Conservation (phyloP, 1,284 basidiomycete species). For the Ustilago cynodontis region DNA sequence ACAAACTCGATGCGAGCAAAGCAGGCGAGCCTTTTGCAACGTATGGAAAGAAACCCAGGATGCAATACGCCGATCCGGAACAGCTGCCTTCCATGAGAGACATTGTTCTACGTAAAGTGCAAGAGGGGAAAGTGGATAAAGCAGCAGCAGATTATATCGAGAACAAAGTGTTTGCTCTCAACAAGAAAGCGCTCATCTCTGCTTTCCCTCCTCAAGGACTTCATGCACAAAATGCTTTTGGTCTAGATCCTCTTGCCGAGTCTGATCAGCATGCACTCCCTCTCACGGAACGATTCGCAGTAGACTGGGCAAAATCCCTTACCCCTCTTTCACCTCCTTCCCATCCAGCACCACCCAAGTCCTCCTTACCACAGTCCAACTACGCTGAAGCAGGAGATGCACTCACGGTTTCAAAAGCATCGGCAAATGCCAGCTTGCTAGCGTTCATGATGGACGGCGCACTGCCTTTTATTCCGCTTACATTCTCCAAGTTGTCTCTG, state of each 20-base stretch:
- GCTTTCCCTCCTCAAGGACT: conserved; percentile 28
- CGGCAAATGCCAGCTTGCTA: conserved; percentile 35
- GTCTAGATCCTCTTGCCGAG: conserved; percentile 27
- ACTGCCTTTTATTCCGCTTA: conserved; percentile 63
- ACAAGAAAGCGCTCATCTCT: conserved; percentile 11
- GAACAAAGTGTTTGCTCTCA: conserved; percentile 41
- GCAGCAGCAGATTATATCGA: conserved; percentile 20
- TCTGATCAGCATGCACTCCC: conserved; percentile 27
- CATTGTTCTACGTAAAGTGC: conserved; percentile 31
- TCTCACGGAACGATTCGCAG: conserved; percentile 36
- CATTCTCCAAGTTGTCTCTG: conserved; percentile 48
- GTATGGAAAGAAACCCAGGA: conserved; percentile 39
- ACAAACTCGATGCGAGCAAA: conserved; percentile 28
- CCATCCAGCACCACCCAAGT: conserved; percentile 12
- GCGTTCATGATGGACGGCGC: conserved; percentile 60
- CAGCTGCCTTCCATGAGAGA: conserved; percentile 24
- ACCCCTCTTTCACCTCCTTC: conserved; percentile 13
- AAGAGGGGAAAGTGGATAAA: conserved; percentile 33
- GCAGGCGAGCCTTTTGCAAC: conserved; percentile 34
- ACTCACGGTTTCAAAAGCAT: conserved; percentile 17
- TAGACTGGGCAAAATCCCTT: conserved; percentile 46
- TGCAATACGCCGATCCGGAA: conserved; percentile 27
- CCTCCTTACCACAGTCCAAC: conserved; percentile 3
- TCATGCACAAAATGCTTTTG: conserved; percentile 33
- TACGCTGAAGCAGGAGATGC: conserved; percentile 16